Evolutionary conservation across 148 eudicot species (phyloP).

Genomic region (Linanthus parryae): DNA sequence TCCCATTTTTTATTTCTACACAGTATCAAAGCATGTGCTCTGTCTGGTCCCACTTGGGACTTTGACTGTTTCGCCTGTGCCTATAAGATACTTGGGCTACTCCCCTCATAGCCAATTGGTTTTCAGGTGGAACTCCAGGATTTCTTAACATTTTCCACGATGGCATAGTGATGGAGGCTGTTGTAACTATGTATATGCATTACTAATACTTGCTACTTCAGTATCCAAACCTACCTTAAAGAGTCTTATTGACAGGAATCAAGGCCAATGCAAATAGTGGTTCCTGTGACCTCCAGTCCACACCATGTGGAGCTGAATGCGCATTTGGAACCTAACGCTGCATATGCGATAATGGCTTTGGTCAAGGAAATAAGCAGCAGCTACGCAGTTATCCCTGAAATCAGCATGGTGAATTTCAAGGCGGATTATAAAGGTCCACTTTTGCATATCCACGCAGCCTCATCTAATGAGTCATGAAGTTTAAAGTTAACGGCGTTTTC

Average conservation of each 20-base stretch:
- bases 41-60: too few species aligned
- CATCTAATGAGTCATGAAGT: neutral
- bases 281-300: conserved; percentile 36
- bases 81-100: too few species aligned
- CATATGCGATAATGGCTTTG: conserved; percentile 34
- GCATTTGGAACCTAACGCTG: conserved; percentile 28
- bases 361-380: conserved; percentile 35
- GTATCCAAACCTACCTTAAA: too few species aligned
- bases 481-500: neutral
- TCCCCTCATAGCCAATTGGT: too few species aligned
- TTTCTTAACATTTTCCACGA: too few species aligned
- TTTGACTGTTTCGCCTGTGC: too few species aligned
- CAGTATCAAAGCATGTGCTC: too few species aligned
- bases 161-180: neutral
- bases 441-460: neutral
- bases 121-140: too few species aligned
- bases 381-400: conserved; percentile 25
- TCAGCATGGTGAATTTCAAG: conserved; percentile 24
- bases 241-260: too few species aligned
- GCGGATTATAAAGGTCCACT: conserved; percentile 35
- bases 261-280: conserved; percentile 28
- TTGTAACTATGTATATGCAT: too few species aligned
- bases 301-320: conserved; percentile 48
- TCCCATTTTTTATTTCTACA: neutral
- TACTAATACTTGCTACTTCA: too few species aligned